Percentiles rank a stretch among this genome's conserved stretches.
These are phyloP conservation scores for Mediolabrus comicus DNA, from an alignment of 108 stramenopile species.

Conservation along the genomic window DNA sequence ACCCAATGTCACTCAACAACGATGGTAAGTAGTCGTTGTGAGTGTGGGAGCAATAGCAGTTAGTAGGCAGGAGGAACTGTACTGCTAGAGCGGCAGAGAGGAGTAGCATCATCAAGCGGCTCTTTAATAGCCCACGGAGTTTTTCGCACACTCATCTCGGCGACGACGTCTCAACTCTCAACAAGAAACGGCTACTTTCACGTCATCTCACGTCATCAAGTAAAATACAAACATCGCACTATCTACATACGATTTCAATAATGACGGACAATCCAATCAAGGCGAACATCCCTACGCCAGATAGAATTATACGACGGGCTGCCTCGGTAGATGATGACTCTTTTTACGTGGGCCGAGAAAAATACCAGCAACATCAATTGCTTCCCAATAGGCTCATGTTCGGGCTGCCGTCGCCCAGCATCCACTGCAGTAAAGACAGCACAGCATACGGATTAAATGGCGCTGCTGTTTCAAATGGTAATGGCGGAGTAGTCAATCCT, in stretches of 20 bases:
- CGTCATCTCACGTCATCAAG: neutral
- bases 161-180: neutral
- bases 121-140: too few species aligned
- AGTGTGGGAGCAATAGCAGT: too few species aligned
- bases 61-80: too few species aligned
- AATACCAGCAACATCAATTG: neutral
- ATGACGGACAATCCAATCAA: neutral
- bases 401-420: neutral
- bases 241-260: neutral
- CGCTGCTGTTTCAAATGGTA: neutral
- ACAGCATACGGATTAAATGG: neutral
- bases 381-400: neutral
- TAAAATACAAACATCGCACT: too few species aligned
- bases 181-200: neutral
- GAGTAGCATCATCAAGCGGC: too few species aligned
- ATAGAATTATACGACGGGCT: neutral
- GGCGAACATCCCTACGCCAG: neutral
- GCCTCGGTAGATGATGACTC: neutral
- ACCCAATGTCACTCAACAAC: too few species aligned
- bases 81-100: too few species aligned
- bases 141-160: neutral
- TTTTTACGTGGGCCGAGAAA: neutral
- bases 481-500: neutral
- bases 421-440: neutral
- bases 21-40: too few species aligned